A percentile compares a stretch with the other conserved stretches of the same genome.
Evolutionary conservation across 257 asterid species (phyloP).

Genomic region (Lavandula angustifolia): DNA sequence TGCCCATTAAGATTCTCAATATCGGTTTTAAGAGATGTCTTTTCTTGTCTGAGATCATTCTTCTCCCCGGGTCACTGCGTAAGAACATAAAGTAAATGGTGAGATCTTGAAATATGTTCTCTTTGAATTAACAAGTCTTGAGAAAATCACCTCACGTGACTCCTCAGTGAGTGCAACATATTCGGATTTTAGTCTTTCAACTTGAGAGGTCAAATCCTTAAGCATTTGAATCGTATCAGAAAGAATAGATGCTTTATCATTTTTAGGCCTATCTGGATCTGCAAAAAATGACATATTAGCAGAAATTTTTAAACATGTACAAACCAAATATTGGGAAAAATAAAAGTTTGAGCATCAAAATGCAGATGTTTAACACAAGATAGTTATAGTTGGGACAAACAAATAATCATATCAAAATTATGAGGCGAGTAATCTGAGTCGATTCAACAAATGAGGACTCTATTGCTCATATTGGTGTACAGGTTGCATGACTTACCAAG

Average conservation of each 20-base stretch:
- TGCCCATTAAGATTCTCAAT: slow-evolving; percentile 81
- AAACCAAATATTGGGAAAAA: neutral
- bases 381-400: slow-evolving; percentile 11
- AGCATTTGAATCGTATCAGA: slow-evolving; percentile 86
- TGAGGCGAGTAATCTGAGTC: neutral
- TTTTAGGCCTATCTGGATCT: slow-evolving; percentile 98
- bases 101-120: slow-evolving; percentile 29
- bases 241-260: slow-evolving; percentile 96
- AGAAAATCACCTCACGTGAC: slow-evolving; percentile 76
- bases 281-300: slow-evolving; percentile 40
- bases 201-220: slow-evolving; percentile 83
- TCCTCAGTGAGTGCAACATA: slow-evolving; percentile 78
- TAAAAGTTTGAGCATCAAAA: slow-evolving; percentile 11
- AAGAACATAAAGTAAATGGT: slow-evolving; percentile 24
- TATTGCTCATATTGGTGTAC: neutral
- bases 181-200: slow-evolving; percentile 80
- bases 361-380: slow-evolving; percentile 8
- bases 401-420: neutral
- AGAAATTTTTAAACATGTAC: slow-evolving; percentile 29
- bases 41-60: slow-evolving; percentile 83
- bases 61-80: slow-evolving; percentile 70
- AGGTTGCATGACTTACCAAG: slow-evolving; percentile 58
- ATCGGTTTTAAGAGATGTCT: slow-evolving; percentile 55
- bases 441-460: neutral
- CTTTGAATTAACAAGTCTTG: neutral